Conservation (phyloP, 768 basidiomycete species). For the Pleurotus cornucopiae region DNA sequence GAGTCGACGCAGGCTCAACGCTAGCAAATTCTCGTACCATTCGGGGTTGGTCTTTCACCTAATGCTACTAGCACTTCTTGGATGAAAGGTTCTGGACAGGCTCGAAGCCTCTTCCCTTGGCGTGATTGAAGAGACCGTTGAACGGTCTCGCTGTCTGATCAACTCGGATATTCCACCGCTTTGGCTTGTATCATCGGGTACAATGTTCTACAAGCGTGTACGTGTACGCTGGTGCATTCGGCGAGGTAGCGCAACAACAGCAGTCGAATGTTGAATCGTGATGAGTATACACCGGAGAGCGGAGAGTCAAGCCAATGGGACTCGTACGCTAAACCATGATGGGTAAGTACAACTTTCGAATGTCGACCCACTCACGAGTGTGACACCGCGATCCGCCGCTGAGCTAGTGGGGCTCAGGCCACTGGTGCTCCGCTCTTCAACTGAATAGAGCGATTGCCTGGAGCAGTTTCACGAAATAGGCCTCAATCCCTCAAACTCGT, state of each 20-base stretch:
- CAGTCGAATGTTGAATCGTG: background rate
- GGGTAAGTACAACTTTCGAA: background rate
- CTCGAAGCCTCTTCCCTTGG: no score
- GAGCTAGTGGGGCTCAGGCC: background rate
- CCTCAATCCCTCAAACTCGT: background rate
- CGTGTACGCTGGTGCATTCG: background rate
- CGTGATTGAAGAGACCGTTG: background rate
- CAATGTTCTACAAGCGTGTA: background rate
- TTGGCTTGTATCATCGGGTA: background rate
- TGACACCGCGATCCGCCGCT: background rate
- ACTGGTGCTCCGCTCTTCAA: background rate
- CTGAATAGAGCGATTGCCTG: background rate
- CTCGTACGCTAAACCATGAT: conserved; percentile 3
- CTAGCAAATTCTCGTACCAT: no score
- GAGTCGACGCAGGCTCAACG: no score
- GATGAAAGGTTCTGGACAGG: no score
- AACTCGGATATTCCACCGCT: background rate
- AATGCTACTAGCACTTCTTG: no score
- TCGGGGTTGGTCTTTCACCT: no score
- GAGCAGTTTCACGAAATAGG: conserved; percentile 2
- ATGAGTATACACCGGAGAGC: background rate
- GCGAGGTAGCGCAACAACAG: background rate
- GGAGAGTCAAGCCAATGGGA: conserved; percentile 2
- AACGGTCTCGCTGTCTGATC: background rate
- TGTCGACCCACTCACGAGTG: conserved; percentile 7